Percentiles rank a stretch among this genome's conserved stretches.
phyloP scores from a whole-genome alignment of 805 yeast genomes.

The Monosporozyma solicola region DNA sequence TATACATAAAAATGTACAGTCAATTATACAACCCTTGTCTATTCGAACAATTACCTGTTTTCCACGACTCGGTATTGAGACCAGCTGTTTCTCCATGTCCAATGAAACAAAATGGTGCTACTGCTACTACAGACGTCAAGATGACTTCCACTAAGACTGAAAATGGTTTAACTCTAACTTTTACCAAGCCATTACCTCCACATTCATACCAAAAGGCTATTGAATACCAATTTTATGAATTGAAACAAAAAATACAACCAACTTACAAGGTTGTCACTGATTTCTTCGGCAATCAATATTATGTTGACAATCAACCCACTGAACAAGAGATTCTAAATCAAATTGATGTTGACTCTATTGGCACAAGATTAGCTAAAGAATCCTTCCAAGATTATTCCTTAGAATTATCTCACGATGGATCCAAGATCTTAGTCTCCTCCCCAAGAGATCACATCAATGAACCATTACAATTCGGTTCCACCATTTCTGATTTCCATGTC shows the following conservation, averaged over 20 bases:
- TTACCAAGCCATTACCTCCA: slow-evolving; percentile 14
- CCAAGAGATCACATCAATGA: slow-evolving; percentile 14
- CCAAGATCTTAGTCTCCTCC: slow-evolving; percentile 16
- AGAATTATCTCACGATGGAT: slow-evolving; percentile 22
- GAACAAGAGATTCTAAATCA: slow-evolving; percentile 15
- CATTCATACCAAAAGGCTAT: slow-evolving; percentile 15
- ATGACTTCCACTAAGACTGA: slow-evolving; percentile 1
- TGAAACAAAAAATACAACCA: slow-evolving; percentile 13
- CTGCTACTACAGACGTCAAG: not conserved
- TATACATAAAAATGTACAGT: slow-evolving; percentile 12
- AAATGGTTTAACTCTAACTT: slow-evolving; percentile 9
- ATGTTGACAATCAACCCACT: slow-evolving; percentile 20
- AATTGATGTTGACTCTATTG: slow-evolving; percentile 15
- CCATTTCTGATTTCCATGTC: slow-evolving; percentile 19
- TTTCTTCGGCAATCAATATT: slow-evolving; percentile 24
- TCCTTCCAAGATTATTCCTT: slow-evolving; percentile 21
- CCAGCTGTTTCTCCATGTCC: not conserved
- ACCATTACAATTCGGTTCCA: slow-evolving; percentile 14
- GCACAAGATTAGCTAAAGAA: slow-evolving; percentile 18
- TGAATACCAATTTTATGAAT: slow-evolving; percentile 7
- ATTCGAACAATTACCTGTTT: slow-evolving; percentile 17
- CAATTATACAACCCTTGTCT: slow-evolving; percentile 19
- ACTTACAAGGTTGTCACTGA: slow-evolving; percentile 18
- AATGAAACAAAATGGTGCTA: not conserved
- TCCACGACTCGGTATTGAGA: slow-evolving; percentile 1